phyloP scores from a whole-genome alignment of 2,329 filamentous ascomycete species.

The Penicillium thymicola region DNA sequence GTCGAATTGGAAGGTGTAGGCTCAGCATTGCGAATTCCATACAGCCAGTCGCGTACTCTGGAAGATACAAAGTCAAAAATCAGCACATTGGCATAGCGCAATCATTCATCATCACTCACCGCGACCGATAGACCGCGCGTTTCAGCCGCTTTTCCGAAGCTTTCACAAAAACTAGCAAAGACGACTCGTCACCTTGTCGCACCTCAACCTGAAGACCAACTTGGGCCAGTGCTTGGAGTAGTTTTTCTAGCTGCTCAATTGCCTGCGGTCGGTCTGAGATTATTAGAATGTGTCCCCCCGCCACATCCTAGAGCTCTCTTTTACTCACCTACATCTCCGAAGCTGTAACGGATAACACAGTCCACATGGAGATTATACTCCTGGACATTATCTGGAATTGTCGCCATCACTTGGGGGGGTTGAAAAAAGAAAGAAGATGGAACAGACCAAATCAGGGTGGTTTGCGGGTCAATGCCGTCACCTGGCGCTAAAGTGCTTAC shows the following conservation, averaged over 20 bases:
- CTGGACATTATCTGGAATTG: slow-evolving; percentile 25
- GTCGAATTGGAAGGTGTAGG: slow-evolving; percentile 69
- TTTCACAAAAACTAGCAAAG: slow-evolving; percentile 80
- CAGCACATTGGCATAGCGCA: neutral
- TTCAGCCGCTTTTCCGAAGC: slow-evolving; percentile 73
- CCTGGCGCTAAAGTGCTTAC: slow-evolving; percentile 11
- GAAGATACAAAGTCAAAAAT: neutral
- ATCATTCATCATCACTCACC: slow-evolving; percentile 44
- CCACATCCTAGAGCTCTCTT: neutral
- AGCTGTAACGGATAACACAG: slow-evolving; percentile 81
- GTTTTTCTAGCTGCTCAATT: slow-evolving; percentile 70
- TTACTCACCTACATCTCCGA: slow-evolving; percentile 61
- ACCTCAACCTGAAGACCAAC: slow-evolving; percentile 86
- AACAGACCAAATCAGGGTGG: slow-evolving; percentile 3
- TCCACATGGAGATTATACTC: slow-evolving; percentile 70
- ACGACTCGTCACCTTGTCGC: slow-evolving; percentile 70
- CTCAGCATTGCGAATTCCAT: slow-evolving; percentile 76
- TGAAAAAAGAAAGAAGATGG: slow-evolving; percentile 5
- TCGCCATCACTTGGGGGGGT: slow-evolving; percentile 25
- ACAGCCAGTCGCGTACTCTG: slow-evolving; percentile 91
- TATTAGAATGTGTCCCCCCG: neutral
- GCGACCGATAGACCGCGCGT: slow-evolving; percentile 79
- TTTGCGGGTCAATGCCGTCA: slow-evolving; percentile 20
- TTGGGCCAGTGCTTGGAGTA: slow-evolving; percentile 70
- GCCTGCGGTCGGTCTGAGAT: slow-evolving; percentile 64